Percentiles rank a stretch among this genome's conserved stretches.
Evolutionary conservation across 768 basidiomycete species (phyloP).

Genomic region (Leucogyrophana mollusca): DNA sequence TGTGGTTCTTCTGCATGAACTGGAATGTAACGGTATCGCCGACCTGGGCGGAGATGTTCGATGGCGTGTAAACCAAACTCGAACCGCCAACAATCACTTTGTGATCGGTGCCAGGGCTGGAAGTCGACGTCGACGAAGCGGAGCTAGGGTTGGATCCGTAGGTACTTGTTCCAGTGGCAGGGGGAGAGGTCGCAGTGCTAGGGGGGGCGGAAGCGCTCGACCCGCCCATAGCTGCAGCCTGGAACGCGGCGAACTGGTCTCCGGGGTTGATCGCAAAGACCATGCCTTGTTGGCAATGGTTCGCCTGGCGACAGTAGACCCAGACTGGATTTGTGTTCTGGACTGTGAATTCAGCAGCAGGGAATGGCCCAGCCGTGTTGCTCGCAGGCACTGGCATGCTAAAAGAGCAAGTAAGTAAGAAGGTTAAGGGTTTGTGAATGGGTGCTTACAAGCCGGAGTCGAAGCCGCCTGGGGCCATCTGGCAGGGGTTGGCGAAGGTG

Average conservation of each 20-base stretch:
- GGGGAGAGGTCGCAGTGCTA: constrained; percentile 16
- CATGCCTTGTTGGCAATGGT: constrained; percentile 62
- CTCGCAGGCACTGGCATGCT: constrained; percentile 48
- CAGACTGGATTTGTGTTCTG: constrained; percentile 47
- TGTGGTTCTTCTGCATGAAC: constrained; percentile 49
- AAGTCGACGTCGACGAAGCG: constrained; percentile 20
- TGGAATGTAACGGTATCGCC: constrained; percentile 48
- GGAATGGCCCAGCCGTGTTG: constrained; percentile 42
- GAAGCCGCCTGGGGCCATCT: constrained; percentile 41
- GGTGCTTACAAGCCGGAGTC: constrained; percentile 55
- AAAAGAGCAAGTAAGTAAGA: constrained; percentile 13
- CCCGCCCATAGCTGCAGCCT: constrained; percentile 45
- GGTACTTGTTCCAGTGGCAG: constrained; percentile 32
- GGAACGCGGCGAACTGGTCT: constrained; percentile 51
- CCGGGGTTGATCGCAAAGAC: constrained; percentile 67
- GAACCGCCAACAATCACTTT: constrained; percentile 42
- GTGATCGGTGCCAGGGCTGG: constrained; percentile 32
- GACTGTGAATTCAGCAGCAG: constrained; percentile 42
- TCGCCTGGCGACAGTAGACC: constrained; percentile 56
- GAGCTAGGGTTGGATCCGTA: constrained; percentile 34
- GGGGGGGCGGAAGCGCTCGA: constrained; percentile 15
- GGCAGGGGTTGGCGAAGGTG: constrained; percentile 48
- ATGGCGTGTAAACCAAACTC: constrained; percentile 37
- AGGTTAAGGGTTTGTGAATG: neutral
- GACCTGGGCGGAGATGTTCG: constrained; percentile 43